Evolutionary conservation across 106 monocot genomes (phyloP), one percentile per base, ranked within the genome.

Genomic region (Dendrobium chrysotoxum): DNA sequence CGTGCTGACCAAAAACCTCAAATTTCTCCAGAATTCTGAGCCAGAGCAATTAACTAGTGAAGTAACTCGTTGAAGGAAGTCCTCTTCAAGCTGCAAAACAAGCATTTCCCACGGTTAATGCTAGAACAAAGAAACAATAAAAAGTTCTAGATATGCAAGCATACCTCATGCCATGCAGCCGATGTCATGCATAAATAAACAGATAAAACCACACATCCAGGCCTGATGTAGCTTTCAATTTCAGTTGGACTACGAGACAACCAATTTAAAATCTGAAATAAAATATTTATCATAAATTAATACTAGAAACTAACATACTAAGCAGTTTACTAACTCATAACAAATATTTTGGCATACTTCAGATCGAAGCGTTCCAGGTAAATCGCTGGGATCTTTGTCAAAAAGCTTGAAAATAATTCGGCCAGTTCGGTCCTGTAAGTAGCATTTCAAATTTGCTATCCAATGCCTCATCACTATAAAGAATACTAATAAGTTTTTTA

Each of bases 191-290:
- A 95, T 58, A 88, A 28, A 88, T 99, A 99, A 72, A 99, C 21
- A 8, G 99, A 93, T 54, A 99, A 71, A 40, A 99, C 90, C 20
- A 99, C 87, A 82, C 99, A 99, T 65, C 99, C 99, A 72, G 99
- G 99, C 39, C 99, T 82, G 79, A 95, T 99, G 81, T 99, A 99
- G 84, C 99, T 91, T 79, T 99, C 99, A 85, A 99, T 99, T 53
- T 95, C 93, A 26, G 90, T 88, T 26, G 99, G 99, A 80, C 93
- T 99, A 70, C 85, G 84, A 46, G 95, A 90, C 46, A 99, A 87
- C 99, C 99, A 99, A 79, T 90, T 93, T 30, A 91, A 68, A 75
- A 99, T 87, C 99, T 99, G 87, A 61, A 83, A 84, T 18, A 76
- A 53, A 81, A 13, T 72, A 75, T 53, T 31, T 66, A 50, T 54